A percentile compares a stretch with the other conserved stretches of the same genome.
Conservation (phyloP, 495 filamentous ascomycete genomes). For the Penicillium coffeae region DNA sequence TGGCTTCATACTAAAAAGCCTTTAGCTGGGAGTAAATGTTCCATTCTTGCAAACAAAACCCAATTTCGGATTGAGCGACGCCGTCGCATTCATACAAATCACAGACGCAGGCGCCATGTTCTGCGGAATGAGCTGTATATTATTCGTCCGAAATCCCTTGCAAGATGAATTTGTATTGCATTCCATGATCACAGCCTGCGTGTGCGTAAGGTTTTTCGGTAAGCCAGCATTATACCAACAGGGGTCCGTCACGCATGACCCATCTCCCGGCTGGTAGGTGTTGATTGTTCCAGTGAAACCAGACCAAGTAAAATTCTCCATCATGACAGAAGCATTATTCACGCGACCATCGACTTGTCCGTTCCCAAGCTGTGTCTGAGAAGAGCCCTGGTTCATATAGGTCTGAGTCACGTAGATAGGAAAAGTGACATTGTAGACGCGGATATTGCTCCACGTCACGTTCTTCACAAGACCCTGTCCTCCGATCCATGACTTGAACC, state of each 20-base stretch:
- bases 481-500: constrained; percentile 42
- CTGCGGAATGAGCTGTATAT: constrained; percentile 35
- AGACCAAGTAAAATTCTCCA: constrained; percentile 38
- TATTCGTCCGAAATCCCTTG: constrained; percentile 25
- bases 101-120: constrained; percentile 22
- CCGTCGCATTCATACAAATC: constrained; percentile 35
- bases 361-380: constrained; percentile 17
- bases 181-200: constrained; percentile 35
- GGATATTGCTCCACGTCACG: constrained; percentile 41
- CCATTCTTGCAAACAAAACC: constrained; percentile 36
- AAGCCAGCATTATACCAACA: constrained; percentile 38
- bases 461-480: constrained; percentile 39
- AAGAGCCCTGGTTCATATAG: constrained; percentile 33
- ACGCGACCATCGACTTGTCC: constrained; percentile 12
- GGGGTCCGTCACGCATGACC: constrained; percentile 37
- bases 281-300: constrained; percentile 42
- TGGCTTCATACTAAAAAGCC: background rate
- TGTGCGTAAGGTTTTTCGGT: constrained; percentile 33
- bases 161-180: constrained; percentile 36
- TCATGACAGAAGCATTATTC: constrained; percentile 30
- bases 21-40: constrained; percentile 19
- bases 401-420: constrained; percentile 43
- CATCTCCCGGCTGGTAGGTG: constrained; percentile 34
- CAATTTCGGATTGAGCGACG: constrained; percentile 29
- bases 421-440: constrained; percentile 42